These are phyloP conservation scores for Forsythia viridissima DNA, from an alignment of 257 asterid genomes.

Conservation along the genomic window DNA sequence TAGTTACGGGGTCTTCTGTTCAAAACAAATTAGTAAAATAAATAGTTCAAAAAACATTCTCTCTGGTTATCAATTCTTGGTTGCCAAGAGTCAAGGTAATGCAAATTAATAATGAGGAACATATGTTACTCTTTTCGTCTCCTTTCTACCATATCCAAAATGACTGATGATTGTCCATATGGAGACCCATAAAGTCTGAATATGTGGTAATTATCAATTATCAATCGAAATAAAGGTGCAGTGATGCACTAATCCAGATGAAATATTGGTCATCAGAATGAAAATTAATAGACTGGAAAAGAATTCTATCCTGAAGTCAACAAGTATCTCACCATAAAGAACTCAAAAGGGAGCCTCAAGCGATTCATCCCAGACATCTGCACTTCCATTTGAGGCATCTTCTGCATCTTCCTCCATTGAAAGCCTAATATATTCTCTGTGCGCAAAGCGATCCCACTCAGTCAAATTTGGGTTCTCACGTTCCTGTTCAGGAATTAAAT, in stretches of 20 bases:
- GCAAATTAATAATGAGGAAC: neutral
- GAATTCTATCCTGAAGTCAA: neutral
- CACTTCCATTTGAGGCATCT: conserved; percentile 99
- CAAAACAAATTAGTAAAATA: too few species aligned
- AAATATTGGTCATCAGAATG: conserved; percentile 13
- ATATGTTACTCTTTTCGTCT: neutral
- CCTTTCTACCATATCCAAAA: neutral
- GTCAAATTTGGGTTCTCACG: conserved; percentile 98
- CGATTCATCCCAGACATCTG: conserved; percentile 99
- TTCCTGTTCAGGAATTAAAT: conserved; percentile 56
- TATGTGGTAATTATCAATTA: neutral
- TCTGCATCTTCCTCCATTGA: conserved; percentile 99
- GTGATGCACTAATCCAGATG: neutral
- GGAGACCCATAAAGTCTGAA: neutral
- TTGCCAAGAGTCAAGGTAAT: neutral
- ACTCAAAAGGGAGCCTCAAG: conserved; percentile 98
- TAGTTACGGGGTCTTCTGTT: too few species aligned
- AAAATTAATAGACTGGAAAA: conserved; percentile 9
- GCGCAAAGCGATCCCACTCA: conserved; percentile 99
- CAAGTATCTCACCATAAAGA: conserved; percentile 48
- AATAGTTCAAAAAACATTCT: neutral
- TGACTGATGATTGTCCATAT: neutral
- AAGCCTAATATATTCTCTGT: conserved; percentile 96
- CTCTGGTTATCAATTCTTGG: neutral
- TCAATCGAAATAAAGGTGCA: conserved; percentile 1